Base-by-base conservation (phyloP, 345 rosid species). In the Bretschneidera sinensis region DNA sequence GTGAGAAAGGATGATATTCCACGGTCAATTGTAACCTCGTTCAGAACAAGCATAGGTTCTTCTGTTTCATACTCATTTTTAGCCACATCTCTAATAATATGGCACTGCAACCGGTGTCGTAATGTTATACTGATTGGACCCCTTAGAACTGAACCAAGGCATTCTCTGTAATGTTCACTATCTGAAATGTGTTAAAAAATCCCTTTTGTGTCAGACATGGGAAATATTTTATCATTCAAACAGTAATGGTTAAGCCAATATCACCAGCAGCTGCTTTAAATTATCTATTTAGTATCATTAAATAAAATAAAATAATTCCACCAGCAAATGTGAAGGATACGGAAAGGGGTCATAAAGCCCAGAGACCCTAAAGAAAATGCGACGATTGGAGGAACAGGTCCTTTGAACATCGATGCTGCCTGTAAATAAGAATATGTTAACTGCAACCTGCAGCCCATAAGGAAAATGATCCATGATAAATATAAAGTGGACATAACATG, bases 361-460 rank as follows among this genome's bases (percentile, higher is more conserved):
- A 95, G 80, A 71, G 99, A 95, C 59, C 99, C 99, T 63, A 91
- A 73, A 31, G 99, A 86, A 76, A 91, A 95, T 48, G 99, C 89
- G 61, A 91, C 99, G 52, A 88, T 73, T 4, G 97, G 98, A 71
- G 99, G 99, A 80, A 88, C 99, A 10, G 98, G 96, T 62, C 98
- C 99, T 71, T 87, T 95, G 78, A 95, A 95, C 87, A 86, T 78
- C n/a, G 98, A 88, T 62, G 99, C 97, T 8, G 96, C 94, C 99
- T 95, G 87, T 70, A 81, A 67, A 73, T 25, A 50, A 16, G 18
- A 71, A 61, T 62, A 50, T 47, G 49, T 63, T 50, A 67, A 47
- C 31, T 39, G 45, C 11, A 5, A 14, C 6, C 45, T 22, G 49
- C 48, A 24, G 34, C 55, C 21, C 53, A 45, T 56, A 69, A 17